A percentile compares a stretch with the other conserved stretches of the same genome.
phyloP scores from a whole-genome alignment of 805 yeast species.

The Saccharomycopsis fermentans region DNA sequence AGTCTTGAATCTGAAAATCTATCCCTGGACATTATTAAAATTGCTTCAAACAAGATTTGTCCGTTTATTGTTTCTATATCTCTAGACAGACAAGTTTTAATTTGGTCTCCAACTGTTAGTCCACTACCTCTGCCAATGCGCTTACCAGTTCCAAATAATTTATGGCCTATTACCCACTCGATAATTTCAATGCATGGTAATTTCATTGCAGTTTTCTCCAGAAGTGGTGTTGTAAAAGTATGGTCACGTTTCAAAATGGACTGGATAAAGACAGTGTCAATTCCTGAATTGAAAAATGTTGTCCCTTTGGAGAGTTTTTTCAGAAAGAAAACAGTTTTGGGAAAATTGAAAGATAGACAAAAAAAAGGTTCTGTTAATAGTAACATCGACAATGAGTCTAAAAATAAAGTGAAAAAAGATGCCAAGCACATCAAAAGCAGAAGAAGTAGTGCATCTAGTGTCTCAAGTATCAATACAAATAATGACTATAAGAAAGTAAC shows the following conservation, averaged over 20 bases:
- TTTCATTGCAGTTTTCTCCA: conserved; percentile 44
- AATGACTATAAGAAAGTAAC: conserved; percentile 22
- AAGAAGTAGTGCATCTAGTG: conserved; percentile 7
- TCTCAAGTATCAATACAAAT: conserved; percentile 24
- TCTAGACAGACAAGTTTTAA: conserved; percentile 57
- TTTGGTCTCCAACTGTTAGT: conserved; percentile 60
- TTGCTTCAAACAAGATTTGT: conserved; percentile 46
- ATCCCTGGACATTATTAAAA: conserved; percentile 49
- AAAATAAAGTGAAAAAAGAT: neutral
- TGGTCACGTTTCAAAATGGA: conserved; percentile 46
- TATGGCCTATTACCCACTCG: conserved; percentile 55
- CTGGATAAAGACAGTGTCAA: conserved; percentile 45
- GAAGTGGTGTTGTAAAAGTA: conserved; percentile 44
- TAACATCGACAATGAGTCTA: conserved; percentile 2
- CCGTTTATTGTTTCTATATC: conserved; percentile 65
- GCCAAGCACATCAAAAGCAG: neutral
- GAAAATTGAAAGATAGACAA: conserved; percentile 29
- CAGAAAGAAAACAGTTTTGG: conserved; percentile 37
- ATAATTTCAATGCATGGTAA: conserved; percentile 50
- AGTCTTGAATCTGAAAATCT: conserved; percentile 25
- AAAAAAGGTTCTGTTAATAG: conserved; percentile 12
- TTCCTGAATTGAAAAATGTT: conserved; percentile 27
- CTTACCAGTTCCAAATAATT: conserved; percentile 32
- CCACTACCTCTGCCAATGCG: conserved; percentile 39
- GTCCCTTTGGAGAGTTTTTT: conserved; percentile 49